Base-by-base conservation (phyloP, 768 basidiomycete genomes). In the Gautieria morchelliformis region DNA sequence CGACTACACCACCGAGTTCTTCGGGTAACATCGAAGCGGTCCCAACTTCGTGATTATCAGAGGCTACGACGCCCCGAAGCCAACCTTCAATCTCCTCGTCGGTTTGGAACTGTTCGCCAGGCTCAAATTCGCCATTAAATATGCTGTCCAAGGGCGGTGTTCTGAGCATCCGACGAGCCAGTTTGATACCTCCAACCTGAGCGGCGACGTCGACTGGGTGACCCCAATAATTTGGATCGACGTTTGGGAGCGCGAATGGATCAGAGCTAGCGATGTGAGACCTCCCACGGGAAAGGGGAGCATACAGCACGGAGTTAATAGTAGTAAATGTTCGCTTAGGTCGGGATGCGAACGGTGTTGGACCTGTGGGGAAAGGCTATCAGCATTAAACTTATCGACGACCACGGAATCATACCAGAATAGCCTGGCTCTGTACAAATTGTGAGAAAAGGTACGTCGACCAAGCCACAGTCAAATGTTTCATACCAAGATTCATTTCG, bases 141-240 rank as follows among this genome's bases (percentile, higher is more conserved):
- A 57, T 44, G 4, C 42, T 15, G 50, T 63, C 58, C 32, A 66
- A 59, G 24, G 69, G 62, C 46, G 69, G 59, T 17, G 59, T 60
- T 40, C 66, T 47, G 45, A 71, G 67, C 53, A 62, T 64, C 40
- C 35, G 37, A n/a, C 53, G 54, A 14, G 61, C 58, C 12, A 60
- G 45, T 24, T 56, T 22, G 15, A 60, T 37, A 3, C 59, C 55
- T 17, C 14, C 56, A 42, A 57, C 50, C 20, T 60, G 59, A 8
- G 59, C 56, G 3, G 56, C 59, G 35, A 56, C 35, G 37, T 60
- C 40, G n/a, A 56, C 19, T 24, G 46, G 50, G 35, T 51, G 22
- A 11, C 20, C 51, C 52, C 52, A 52, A 58, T 76, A 76, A 54
- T 72, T 69, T 1, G 74, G 73, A 60, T 77, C 70, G 62, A 77